Base-by-base conservation (phyloP, 2,329 filamentous ascomycete species). In the Neofusicoccum cordaticola region DNA sequence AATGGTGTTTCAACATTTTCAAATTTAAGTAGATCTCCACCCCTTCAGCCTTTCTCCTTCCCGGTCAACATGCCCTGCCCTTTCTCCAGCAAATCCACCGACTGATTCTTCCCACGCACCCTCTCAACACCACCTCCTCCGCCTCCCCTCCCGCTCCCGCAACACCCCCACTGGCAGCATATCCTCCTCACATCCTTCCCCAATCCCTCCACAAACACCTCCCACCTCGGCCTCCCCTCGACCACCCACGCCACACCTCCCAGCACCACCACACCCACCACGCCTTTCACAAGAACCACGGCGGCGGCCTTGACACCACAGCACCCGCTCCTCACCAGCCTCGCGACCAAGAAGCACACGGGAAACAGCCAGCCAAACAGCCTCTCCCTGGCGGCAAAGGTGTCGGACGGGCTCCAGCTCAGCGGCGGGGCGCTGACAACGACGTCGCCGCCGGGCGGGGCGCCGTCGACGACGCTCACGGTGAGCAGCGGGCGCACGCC, bases 401-500 rank as follows among this genome's bases (percentile, higher is more conserved):
- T 45, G 2, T 37, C 35, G 9, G 47, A 45, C 13, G 60, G 60
- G 1, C 31, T 22, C 37, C 17, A 31, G 39, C 48, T 63, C 35
- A 63, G 41, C 39, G 41, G 61, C 39, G 61, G 50, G 12, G 51
- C 9, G 27, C 34, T 39, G 11, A 39, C 37, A 1, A 39, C 37
- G 11, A 11, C 37, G 6, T 11, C 11, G 8, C 6, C 37, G 37
- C 37, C 37, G 11, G 13, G 37, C 11, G 37, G 9, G 3, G 13
- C 27, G 27, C 27, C 27, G 4, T 31, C 27, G 27, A 31, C 60
- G n/a, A 63, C 19, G 19, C 17, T 52, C 12, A 63, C 60, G 15
- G 60, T 47, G 22, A 63, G 41, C 39, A 56, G 51, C 2, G 61
- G 61, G 8, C 61, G 48, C 41, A 56, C 50, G 48, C 50, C 61